Evolutionary conservation across 495 filamentous ascomycete species (phyloP).

Genomic region (Hyphodiscus hymeniophilus): DNA sequence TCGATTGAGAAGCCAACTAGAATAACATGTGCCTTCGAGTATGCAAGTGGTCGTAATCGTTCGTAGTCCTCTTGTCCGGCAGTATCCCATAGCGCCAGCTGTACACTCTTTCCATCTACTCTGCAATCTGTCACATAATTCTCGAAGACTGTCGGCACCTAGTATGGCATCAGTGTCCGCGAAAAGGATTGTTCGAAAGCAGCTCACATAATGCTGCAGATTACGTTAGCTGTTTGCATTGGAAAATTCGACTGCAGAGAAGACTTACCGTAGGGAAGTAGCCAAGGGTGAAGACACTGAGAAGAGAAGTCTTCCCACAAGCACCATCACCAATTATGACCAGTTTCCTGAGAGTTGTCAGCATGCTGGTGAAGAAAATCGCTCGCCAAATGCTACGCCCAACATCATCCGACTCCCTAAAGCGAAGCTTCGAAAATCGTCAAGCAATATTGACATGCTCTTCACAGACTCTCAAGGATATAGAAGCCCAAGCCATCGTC

Average conservation of each 20-base stretch:
- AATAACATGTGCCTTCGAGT: constrained; percentile 95
- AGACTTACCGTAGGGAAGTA: constrained; percentile 86
- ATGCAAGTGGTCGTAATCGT: constrained; percentile 84
- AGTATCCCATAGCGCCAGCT: constrained; percentile 98
- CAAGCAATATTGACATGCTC: background rate
- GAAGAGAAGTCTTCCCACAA: constrained; percentile 94
- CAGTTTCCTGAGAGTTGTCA: constrained; percentile 61
- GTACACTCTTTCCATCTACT: constrained; percentile 95
- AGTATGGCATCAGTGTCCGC: constrained; percentile 17
- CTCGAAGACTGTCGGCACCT: constrained; percentile 98
- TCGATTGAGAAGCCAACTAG: constrained; percentile 95
- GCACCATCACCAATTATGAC: constrained; percentile 99
- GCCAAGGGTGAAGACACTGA: constrained; percentile 96
- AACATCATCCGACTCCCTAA: background rate
- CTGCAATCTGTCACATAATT: constrained; percentile 99
- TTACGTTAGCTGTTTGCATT: constrained; percentile 2
- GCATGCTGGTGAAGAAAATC: background rate
- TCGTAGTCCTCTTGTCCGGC: constrained; percentile 99
- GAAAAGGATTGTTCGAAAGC: background rate
- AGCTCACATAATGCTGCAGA: constrained; percentile 63
- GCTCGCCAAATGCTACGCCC: background rate
- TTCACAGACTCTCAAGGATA: background rate
- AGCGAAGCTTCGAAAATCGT: background rate
- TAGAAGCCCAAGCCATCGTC: background rate
- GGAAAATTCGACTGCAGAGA: constrained; percentile 15